Base-by-base conservation (phyloP, 73 alveolate species). In the Tetrahymena elliotti region DNA sequence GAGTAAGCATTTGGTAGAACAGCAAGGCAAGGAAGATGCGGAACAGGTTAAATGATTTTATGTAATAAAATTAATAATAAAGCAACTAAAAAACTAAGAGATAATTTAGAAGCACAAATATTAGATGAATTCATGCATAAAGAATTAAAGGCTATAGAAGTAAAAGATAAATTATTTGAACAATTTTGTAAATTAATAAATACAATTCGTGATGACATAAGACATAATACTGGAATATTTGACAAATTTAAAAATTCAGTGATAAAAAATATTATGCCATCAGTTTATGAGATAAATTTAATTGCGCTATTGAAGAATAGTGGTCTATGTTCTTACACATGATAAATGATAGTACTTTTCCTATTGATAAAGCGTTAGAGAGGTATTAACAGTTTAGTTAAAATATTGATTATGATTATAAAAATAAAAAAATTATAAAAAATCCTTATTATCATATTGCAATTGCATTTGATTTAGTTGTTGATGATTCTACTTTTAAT, bases 1-100 rank as follows among this genome's bases (percentile, higher is more conserved):
- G 99, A 93, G 33, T 37, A 93, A 93, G 95, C 95, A 31, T 93
- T 93, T 54, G 95, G 95, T 0, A 93, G 99, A 94, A 96, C 99
- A 88, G 95, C 95, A 31, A 93, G 95, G 47, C 35, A 10, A 68
- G 95, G 94, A 22, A 93, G 37, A 47, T 4, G 4, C 38, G 95
- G 95, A 12, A 93, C 95, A 10, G 95, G 94, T 8, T 40, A 93
- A 93, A 38, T 93, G 6, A 93, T 93, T 16, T 31, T 4, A 4
- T 5, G 22, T 37, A 6, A 34, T 24, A 15, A 6, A 92, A 8
- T 20, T 31, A 82, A 35, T 92, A 35, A 36, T 35, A 40, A 35
- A 35, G 0, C 35, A 16, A 27, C 38, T 15, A 93, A 93, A 12
- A 6, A 34, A n/a, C 27, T 33, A 47, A 39, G 84, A 24, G 93